Evolutionary conservation across 2,329 filamentous ascomycete species (phyloP).

Genomic region (Ophiostoma ulmi): DNA sequence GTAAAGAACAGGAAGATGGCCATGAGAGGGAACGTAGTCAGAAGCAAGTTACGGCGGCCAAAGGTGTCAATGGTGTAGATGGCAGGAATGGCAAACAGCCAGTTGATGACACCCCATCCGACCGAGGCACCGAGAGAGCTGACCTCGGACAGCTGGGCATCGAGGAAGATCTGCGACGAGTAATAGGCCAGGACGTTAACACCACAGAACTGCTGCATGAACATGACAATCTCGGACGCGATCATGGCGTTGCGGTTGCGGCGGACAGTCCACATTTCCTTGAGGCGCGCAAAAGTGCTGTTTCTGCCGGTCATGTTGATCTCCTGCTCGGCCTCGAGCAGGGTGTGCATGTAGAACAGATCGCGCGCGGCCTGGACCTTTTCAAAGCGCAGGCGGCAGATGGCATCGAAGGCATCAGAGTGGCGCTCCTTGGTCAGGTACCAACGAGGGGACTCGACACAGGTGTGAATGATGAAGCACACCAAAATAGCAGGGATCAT

Average conservation of each 20-base stretch:
- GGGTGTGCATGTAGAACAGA: conserved; percentile 52
- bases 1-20: conserved; percentile 45
- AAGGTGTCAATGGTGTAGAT: conserved; percentile 65
- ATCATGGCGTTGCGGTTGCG: conserved; percentile 58
- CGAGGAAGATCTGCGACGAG: conserved; percentile 55
- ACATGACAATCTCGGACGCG: conserved; percentile 60
- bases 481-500: conserved; percentile 57
- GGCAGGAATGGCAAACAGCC: conserved; percentile 58
- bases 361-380: conserved; percentile 53
- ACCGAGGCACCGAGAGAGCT: conserved; percentile 55
- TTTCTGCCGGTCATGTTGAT: conserved; percentile 33
- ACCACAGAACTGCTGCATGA: conserved; percentile 54
- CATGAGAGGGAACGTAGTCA: conserved; percentile 63
- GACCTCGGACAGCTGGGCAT: conserved; percentile 48
- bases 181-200: conserved; percentile 53
- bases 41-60: conserved; percentile 58
- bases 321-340: conserved; percentile 53
- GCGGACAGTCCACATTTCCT: conserved; percentile 55
- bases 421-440: conserved; percentile 47
- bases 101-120: conserved; percentile 61
- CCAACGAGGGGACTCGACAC: conserved; percentile 35
- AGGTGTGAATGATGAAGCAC: conserved; percentile 43
- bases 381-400: conserved; percentile 45
- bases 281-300: neutral
- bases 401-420: conserved; percentile 43